Evolutionary conservation across 1,139 yeast genomes (phyloP).

Genomic region (Debaryomyces sp.): DNA sequence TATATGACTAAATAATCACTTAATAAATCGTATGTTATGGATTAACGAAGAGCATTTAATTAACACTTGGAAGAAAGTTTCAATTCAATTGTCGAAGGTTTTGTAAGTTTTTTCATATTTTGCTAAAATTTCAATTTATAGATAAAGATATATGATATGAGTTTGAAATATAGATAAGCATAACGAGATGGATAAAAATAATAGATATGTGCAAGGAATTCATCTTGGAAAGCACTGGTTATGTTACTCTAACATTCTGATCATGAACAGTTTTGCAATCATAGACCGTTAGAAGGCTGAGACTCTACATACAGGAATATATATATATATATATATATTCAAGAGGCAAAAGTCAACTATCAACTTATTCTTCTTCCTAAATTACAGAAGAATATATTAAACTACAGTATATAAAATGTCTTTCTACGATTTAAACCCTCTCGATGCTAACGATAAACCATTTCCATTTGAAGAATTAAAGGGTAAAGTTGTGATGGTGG

Average conservation of each 20-base stretch:
- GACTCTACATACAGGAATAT: neutral
- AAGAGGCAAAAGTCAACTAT: neutral
- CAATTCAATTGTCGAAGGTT: no score
- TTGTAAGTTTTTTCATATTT: no score
- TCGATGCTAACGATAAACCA: conserved; percentile 54
- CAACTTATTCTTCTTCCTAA: neutral
- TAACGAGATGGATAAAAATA: no score
- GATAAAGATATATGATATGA: no score
- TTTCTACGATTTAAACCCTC: conserved; percentile 46
- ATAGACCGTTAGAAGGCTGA: neutral
- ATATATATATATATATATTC: neutral
- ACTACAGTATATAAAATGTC: conserved; percentile 18
- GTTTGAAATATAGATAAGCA: no score
- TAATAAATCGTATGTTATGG: neutral
- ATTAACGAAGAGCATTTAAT: neutral
- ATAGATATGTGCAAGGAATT: no score
- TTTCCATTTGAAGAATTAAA: conserved; percentile 69
- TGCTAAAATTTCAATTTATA: no score
- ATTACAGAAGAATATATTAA: neutral
- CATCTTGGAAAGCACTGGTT: neutral
- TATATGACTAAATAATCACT: conserved; percentile 1
- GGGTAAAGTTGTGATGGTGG: conserved; percentile 89
- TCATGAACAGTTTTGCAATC: neutral
- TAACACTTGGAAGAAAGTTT: no score
- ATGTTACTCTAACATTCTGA: neutral